phyloP scores from a whole-genome alignment of 2,329 filamentous ascomycete genomes.

The Chalaropsis thielavioides region DNA sequence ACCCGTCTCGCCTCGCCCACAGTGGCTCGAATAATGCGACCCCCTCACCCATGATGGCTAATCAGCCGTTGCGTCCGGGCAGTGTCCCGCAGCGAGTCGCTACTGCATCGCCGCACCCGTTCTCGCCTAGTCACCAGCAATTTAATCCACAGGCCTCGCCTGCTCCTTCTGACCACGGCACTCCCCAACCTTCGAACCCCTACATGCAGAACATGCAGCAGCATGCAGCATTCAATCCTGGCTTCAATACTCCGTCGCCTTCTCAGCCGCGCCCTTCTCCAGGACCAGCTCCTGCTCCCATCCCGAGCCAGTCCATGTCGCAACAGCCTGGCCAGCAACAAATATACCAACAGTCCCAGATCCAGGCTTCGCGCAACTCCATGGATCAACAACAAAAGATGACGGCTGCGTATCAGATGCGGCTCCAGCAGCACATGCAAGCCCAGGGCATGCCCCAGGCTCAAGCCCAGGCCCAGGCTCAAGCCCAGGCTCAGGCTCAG shows the following conservation, averaged over 20 bases:
- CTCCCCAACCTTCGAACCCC: conserved; percentile 53
- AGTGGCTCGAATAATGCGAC: conserved; percentile 72
- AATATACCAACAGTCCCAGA: conserved; percentile 20
- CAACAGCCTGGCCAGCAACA: conserved; percentile 33
- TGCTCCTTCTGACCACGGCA: conserved; percentile 60
- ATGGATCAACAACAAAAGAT: conserved; percentile 63
- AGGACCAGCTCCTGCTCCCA: conserved; percentile 37
- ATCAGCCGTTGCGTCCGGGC: conserved; percentile 61
- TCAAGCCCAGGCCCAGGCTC: conserved; percentile 12
- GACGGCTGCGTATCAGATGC: conserved; percentile 60
- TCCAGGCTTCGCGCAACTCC: conserved; percentile 10
- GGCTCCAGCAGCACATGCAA: conserved; percentile 57
- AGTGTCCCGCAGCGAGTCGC: conserved; percentile 67
- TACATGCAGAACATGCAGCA: conserved; percentile 49
- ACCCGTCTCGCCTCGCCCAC: conserved; percentile 64
- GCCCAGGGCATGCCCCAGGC: conserved; percentile 24
- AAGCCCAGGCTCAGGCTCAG: conserved; percentile 11
- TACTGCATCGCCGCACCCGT: conserved; percentile 84
- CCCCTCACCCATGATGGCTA: conserved; percentile 83
- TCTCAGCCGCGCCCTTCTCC: conserved; percentile 42
- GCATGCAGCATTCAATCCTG: conserved; percentile 37
- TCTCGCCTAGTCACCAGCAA: conserved; percentile 61
- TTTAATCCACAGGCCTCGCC: conserved; percentile 61
- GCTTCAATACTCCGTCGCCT: conserved; percentile 39
- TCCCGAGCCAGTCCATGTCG: conserved; percentile 37